Evolutionary conservation across 768 basidiomycete species (phyloP), one percentile per base, ranked within the genome.

Genomic region (Termitomyces sp.): DNA sequence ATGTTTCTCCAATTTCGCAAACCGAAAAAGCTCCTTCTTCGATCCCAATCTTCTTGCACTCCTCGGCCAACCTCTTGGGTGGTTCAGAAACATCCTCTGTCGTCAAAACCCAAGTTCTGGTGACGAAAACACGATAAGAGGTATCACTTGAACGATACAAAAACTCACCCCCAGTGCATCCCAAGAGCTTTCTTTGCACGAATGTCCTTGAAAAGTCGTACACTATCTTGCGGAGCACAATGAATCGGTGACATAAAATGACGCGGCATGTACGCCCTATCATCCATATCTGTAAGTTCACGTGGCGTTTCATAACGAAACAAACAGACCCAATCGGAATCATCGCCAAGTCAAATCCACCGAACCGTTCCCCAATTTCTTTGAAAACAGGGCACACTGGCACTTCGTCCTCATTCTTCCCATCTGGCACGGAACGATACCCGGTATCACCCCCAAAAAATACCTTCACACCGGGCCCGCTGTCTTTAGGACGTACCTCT

Each of bases 381-480:
- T 79, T 78, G 69, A 92, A 92, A 4, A 80, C 88, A 6, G 89
- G 90, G 66, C 89, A 91, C 12, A 75, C 69, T 0, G 86, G 81
- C 2, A 80, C 74, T n/a, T 70, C 69, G 1, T 80, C 75, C 68
- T 78, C 82, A 61, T 75, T 78, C 68, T 80, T 74, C 0, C 75
- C 78, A 59, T 72, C 73, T 48, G 59, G 59, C 16, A 84, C 82
- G 0, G 77, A 61, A 24, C 81, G 72, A 65, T 84, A 83, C 9
- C 82, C 87, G 1, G 87, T 91, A 67, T 89, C 88, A 13, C 89
- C 89, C 6, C 74, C 86, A 66, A 90, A 90, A 64, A 73, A 86
- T 18, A 82, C 69, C 53, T 81, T 81, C 3, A 66, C 68, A 1
- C 56, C 61, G 7, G 47, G 14, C n/a, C 35, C 35, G 16, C n/a